Percentiles rank a stretch among this genome's conserved stretches.
phyloP scores from a whole-genome alignment of 1,284 basidiomycete genomes.

The Irpex sp. region DNA sequence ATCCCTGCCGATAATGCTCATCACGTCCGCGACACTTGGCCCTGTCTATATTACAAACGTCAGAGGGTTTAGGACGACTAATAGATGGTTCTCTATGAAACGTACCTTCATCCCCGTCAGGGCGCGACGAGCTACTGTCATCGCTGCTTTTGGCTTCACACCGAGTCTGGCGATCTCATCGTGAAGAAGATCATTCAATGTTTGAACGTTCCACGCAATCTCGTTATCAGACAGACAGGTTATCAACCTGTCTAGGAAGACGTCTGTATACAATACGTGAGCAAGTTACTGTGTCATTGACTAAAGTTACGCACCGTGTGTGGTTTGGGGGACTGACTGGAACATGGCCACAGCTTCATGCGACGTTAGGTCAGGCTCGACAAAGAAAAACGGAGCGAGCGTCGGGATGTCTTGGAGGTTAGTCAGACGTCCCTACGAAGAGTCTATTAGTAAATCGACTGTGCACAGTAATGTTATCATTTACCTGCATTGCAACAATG shows the following conservation, averaged over 20 bases:
- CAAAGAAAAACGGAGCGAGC: constrained; percentile 74
- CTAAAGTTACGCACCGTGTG: constrained; percentile 16
- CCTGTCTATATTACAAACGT: constrained; percentile 33
- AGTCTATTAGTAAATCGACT: background rate
- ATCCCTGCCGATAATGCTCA: constrained; percentile 37
- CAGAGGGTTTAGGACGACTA: background rate
- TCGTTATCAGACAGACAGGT: constrained; percentile 9
- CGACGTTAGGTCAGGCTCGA: constrained; percentile 55
- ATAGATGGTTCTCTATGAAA: background rate
- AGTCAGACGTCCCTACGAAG: constrained; percentile 59
- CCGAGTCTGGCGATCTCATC: constrained; percentile 37
- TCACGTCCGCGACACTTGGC: constrained; percentile 43
- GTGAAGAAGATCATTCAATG: constrained; percentile 43
- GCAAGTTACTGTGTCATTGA: background rate
- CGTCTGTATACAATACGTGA: background rate
- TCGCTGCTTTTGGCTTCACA: constrained; percentile 52
- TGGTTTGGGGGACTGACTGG: constrained; percentile 30
- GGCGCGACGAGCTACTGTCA: constrained; percentile 72
- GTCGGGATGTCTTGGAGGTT: constrained; percentile 66
- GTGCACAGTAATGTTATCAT: constrained; percentile 4
- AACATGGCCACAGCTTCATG: constrained; percentile 56
- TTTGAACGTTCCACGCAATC: constrained; percentile 20
- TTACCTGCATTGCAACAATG: constrained; percentile 53
- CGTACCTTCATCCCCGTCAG: constrained; percentile 78
- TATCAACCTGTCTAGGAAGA: constrained; percentile 12